phyloP scores from a whole-genome alignment of 2,329 filamentous ascomycete genomes.

The Fusarium udum region DNA sequence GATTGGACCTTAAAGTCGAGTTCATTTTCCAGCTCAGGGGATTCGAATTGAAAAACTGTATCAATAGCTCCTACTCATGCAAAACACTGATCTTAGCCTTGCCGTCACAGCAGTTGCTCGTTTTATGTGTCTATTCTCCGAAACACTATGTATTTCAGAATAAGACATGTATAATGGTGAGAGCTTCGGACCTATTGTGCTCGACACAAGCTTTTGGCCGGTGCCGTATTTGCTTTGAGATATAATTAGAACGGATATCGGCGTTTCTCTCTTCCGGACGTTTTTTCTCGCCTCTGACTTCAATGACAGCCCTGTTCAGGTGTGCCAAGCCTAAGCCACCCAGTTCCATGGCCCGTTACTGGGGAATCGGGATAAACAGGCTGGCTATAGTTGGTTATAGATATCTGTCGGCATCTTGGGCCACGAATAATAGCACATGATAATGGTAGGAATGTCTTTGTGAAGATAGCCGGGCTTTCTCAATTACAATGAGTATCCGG shows the following conservation, averaged over 20 bases:
- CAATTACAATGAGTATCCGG: slow-evolving; percentile 31
- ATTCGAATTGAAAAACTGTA: slow-evolving; percentile 5
- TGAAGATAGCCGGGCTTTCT: slow-evolving; percentile 5
- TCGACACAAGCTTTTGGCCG: not conserved
- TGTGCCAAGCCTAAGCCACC: slow-evolving; percentile 25
- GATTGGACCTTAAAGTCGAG: not conserved
- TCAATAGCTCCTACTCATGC: not conserved
- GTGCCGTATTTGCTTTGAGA: not conserved
- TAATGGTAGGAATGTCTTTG: not conserved
- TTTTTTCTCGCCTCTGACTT: not conserved
- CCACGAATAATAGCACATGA: slow-evolving; percentile 3
- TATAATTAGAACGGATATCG: slow-evolving; percentile 5
- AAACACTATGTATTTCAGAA: not conserved
- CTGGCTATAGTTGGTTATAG: not conserved
- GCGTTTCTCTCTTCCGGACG: not conserved
- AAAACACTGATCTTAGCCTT: not conserved
- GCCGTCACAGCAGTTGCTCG: not conserved
- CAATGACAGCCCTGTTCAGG: slow-evolving; percentile 10
- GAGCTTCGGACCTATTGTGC: not conserved
- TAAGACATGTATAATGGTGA: not conserved
- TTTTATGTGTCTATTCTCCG: not conserved
- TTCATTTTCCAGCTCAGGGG: slow-evolving; percentile 1
- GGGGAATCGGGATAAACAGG: not conserved
- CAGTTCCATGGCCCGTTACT: not conserved
- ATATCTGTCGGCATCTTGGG: slow-evolving; percentile 1